phyloP scores from a whole-genome alignment of 306 rosid genomes.

The Begonia loranthoides region DNA sequence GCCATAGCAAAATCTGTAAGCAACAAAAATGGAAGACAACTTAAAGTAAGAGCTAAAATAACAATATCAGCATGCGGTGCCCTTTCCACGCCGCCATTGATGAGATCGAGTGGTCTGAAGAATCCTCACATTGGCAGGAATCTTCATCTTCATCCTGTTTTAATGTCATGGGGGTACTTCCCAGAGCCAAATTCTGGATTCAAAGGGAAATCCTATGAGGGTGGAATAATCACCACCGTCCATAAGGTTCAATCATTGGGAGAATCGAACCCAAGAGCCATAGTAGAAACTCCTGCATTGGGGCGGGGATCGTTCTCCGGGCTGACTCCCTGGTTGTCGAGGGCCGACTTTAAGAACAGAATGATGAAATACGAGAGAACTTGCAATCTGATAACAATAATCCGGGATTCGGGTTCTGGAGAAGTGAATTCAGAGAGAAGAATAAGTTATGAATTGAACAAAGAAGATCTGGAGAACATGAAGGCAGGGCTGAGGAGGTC shows the following conservation, averaged over 20 bases:
- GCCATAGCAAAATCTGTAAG: conserved; percentile 33
- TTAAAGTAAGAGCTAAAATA: conserved; percentile 54
- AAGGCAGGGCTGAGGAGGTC: conserved; percentile 52
- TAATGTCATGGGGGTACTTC: conserved; percentile 77
- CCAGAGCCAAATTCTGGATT: conserved; percentile 39
- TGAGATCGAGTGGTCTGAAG: conserved; percentile 64
- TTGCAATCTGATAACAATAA: conserved; percentile 46
- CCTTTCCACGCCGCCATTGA: conserved; percentile 63
- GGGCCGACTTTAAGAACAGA: conserved; percentile 44
- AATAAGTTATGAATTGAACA: conserved; percentile 27
- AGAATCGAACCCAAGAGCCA: conserved; percentile 32
- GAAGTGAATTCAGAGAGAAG: conserved; percentile 45
- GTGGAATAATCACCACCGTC: conserved; percentile 76
- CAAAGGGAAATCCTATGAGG: conserved; percentile 59
- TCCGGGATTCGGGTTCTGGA: conserved; percentile 48
- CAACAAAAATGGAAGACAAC: conserved; percentile 24
- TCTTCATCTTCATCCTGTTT: conserved; percentile 87
- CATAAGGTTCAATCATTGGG: conserved; percentile 35
- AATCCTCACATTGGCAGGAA: conserved; percentile 56
- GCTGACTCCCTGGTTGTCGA: conserved; percentile 57
- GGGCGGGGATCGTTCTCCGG: conserved; percentile 40
- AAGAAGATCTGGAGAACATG: conserved; percentile 51
- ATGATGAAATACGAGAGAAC: conserved; percentile 66
- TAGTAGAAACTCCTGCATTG: conserved; percentile 61
- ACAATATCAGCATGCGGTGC: conserved; percentile 81